Evolutionary conservation across 2,329 filamentous ascomycete species (phyloP), one percentile per base, ranked within the genome.

Genomic region (Pseudogymnoascus sp.): DNA sequence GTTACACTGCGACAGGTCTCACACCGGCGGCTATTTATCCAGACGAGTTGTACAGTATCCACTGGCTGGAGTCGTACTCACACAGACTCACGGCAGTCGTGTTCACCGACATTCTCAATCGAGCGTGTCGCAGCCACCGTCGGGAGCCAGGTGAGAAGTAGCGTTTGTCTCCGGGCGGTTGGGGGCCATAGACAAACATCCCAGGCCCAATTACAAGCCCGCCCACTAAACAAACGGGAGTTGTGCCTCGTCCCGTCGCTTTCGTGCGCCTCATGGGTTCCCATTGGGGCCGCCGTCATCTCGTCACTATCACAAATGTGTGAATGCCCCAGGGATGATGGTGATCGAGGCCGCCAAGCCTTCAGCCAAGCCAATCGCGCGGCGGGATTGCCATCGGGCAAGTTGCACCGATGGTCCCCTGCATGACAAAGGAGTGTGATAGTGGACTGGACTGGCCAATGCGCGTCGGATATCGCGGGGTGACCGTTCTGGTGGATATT

Each of bases 341-440:
- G 51, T 21, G 51, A 57, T 57, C 28, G 14, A 51, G 28, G 28
- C 10, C n/a, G 51, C 51, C 51, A 57, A 57, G 51, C 51, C 36
- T 57, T n/a, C 6, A 19, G 51, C 51, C 51, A 57, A 57, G 51
- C 51, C 51, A 57, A 57, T 57, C 28, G 51, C 28, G 16, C 28
- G 51, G 25, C 28, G 10, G 28, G 28, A 57, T 57, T 21, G 51
- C 28, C 28, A 36, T 57, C 51, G 51, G 28, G 51, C 51, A 57
- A 36, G 28, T 57, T 13, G 51, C 51, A 34, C n/a, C 28, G 51
- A 57, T 57, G 7, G 23, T 57, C 51, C 51, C 51, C 51, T 57
- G 51, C 51, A 57, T 57, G 51, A 57, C 28, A 57, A 57, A 19
- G 51, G 28, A 57, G 51, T 57, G 51, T 57, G 51, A 57, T 57